Evolutionary conservation across 2,329 filamentous ascomycete genomes (phyloP), one percentile per base, ranked within the genome.

Genomic region (Talaromyces sp.): DNA sequence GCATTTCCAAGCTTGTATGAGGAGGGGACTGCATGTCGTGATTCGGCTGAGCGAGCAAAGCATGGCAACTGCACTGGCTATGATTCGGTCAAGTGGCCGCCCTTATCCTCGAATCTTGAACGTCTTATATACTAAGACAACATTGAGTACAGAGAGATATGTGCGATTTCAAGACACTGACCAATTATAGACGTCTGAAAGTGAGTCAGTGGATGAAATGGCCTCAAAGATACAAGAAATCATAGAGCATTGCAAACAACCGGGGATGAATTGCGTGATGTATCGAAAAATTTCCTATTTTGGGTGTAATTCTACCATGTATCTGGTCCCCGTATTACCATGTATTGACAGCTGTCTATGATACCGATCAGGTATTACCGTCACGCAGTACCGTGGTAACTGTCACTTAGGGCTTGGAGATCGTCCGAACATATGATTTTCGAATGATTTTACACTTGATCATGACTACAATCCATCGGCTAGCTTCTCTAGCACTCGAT

Each of bases 201-300:
- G 18, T 33, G 25, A 56, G 18, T 56, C 25, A 46, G 21, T 16
- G 18, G 18, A 56, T 33, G 18, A 23, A 39, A 37, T 28, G 52
- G 33, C 5, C 33, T 46, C 40, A 21, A 48, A 48, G 12, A 28
- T 50, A 21, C 12, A 59, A n/a, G 28, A n/a, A 46, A 46, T n/a
- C 25, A 18, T 35, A 28, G 40, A 11, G 8, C 25, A 50, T 60
- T 60, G 58, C 58, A 52, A 60, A 60, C 58, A 18, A 37, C 57
- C 8, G 58, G 58, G 58, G 58, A 60, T 11, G 33, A 60, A 60
- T 60, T 48, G 58, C 58, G 58, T 60, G 58, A 60, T 60, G 33
- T 50, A 28, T 37, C 21, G n/a, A 50, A 50, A 23, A 28, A 52
- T 60, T 60, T 60, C 58, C 58, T 52, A n/a, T 31, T 48, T 40